Base-by-base conservation (phyloP, 116 monocot genomes). In the Trichopus zeylanicus region DNA sequence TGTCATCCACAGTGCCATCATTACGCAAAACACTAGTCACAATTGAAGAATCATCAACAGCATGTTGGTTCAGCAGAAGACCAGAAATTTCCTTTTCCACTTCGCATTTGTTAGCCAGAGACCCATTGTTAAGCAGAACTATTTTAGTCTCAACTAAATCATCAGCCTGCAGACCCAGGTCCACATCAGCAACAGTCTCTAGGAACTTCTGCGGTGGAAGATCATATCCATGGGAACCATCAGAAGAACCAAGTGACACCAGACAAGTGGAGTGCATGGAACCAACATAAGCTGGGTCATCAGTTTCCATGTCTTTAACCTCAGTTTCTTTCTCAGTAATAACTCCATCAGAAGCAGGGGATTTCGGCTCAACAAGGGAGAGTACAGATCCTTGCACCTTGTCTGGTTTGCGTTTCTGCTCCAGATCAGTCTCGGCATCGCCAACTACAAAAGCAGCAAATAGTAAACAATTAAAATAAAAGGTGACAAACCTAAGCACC, bases 131-230 rank as follows among this genome's bases (percentile, higher is more conserved):
- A n/a, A n/a, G n/a, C n/a, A n/a, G n/a, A n/a, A n/a, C n/a, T n/a
- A n/a, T n/a, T n/a, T n/a, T n/a, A n/a, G n/a, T n/a, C n/a, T n/a
- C n/a, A n/a, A n/a, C n/a, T n/a, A n/a, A n/a, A n/a, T n/a, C n/a
- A 33, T 25, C 31, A 26, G 60, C 7, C 21, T 52, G 61, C 32
- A 65, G 11, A 18, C 23, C 22, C 2, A 38, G 48, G 29, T 57
- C 77, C 46, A 35, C 52, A 42, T 57, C 42, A 33, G 53, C 8
- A 53, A 51, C 59, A 51, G 18, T 64, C 57, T 57, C 56, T 35
- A 55, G 32, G 15, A 31, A 28, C 9, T 12, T 42, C 23, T 62
- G 29, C 13, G 16, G 51, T 24, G 61, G 46, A 29, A 42, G 34
- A 29, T 55, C 35, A 39, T 51, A 59, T 56, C 7, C 39, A 26